Evolutionary conservation across 768 basidiomycete species (phyloP), one percentile per base, ranked within the genome.

Genomic region (Saitozyma podzolica): DNA sequence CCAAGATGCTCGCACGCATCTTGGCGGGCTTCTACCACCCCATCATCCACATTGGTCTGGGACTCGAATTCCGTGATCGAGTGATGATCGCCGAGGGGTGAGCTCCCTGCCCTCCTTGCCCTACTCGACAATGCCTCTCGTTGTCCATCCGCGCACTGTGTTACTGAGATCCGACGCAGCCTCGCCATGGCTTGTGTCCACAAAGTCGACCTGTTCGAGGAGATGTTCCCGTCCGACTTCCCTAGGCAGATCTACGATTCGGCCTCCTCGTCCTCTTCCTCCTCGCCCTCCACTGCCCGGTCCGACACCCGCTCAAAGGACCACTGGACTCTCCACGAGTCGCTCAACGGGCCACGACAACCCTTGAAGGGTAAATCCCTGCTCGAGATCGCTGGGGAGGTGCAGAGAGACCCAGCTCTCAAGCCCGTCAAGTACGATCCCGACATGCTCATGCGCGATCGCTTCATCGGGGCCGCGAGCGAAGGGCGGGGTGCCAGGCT

Each of bases 61-160:
- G 71, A 13, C n/a, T 75, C 17, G 73, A 75, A 29, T 75, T 75
- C 67, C 45, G 60, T n/a, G 73, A 75, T 59, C 53, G 62, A 37
- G 63, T 75, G 8, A 55, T 63, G 11, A 57, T 75, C 6, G 73
- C 73, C 19, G 73, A 75, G 55, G 73, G 70, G 70, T 72, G 17
- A 60, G 67, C 53, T 6, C 6, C 16, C 29, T 53, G 16, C 3
- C 7, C 51, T n/a, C 20, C 14, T 14, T 17, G 57, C 17, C 16
- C 41, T 13, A 37, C n/a, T 37, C 37, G n/a, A 43, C 3, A 41
- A 41, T 17, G 8, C 14, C 42, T 37, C 4, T 50, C 43, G 16
- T 40, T 42, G 51, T n/a, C 48, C 17, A n/a, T 55, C 40, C 29
- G 29, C 29, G 29, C 29, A 5, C 29, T 29, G 29, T 29, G 29